Conservation (phyloP, 2,329 filamentous ascomycete species). For the Fusarium sp. region DNA sequence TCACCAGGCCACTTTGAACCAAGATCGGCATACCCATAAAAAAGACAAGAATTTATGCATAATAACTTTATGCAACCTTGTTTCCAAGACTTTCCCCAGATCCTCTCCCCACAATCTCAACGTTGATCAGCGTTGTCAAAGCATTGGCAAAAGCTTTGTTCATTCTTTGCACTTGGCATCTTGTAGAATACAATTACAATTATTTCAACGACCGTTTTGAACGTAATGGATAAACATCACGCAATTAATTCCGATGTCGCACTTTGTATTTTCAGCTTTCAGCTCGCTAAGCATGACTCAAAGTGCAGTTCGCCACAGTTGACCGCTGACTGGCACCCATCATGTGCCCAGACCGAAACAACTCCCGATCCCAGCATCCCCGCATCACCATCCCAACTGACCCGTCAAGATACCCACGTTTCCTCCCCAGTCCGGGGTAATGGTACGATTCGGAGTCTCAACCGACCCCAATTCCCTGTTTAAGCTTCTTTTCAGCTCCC, state of each 20-base stretch:
- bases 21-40: neutral
- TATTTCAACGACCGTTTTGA: neutral
- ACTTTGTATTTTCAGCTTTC: fast-evolving
- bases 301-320: neutral
- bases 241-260: neutral
- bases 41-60: neutral
- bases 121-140: neutral
- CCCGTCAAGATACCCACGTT: neutral
- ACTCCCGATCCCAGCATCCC: neutral
- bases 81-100: neutral
- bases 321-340: neutral
- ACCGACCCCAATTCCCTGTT: neutral
- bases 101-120: neutral
- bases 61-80: neutral
- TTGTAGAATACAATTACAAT: neutral
- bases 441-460: neutral
- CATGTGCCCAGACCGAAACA: neutral
- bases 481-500: conserved; percentile 2
- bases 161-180: neutral
- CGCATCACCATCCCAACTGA: neutral
- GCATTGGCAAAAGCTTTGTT: conserved; percentile 4
- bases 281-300: neutral
- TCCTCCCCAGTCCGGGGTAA: neutral
- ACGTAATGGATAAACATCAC: neutral
- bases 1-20: neutral